A percentile compares a stretch with the other conserved stretches of the same genome.
Evolutionary conservation across 345 rosid species (phyloP).

Genomic region (Syzygium aqueum): DNA sequence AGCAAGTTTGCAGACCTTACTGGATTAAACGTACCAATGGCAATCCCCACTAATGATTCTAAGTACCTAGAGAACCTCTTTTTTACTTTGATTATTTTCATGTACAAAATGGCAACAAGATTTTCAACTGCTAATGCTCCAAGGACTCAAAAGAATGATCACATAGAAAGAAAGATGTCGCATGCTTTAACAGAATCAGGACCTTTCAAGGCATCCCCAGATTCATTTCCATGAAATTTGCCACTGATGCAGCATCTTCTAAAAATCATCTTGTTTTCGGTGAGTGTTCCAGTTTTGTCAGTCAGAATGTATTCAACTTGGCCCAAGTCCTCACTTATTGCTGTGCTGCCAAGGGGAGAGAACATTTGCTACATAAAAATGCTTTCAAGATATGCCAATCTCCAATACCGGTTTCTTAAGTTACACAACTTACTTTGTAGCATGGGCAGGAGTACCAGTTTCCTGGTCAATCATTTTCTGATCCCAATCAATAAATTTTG

Average conservation of each 20-base stretch:
- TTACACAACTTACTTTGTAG: constrained; percentile 72
- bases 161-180: background rate
- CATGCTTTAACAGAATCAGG: constrained; percentile 1
- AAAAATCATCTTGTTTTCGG: constrained; percentile 94
- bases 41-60: background rate
- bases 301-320: constrained; percentile 99
- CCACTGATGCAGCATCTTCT: constrained; percentile 91
- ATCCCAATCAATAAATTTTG: constrained; percentile 95
- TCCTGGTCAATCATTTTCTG: constrained; percentile 79
- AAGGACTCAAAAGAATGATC: background rate
- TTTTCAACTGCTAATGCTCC: background rate
- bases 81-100: background rate
- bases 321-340: constrained; percentile 99
- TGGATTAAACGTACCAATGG: background rate
- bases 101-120: background rate
- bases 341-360: constrained; percentile 86
- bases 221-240: constrained; percentile 74
- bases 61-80: background rate
- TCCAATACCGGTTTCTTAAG: background rate
- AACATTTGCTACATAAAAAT: constrained; percentile 7
- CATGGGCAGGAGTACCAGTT: constrained; percentile 69
- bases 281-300: constrained; percentile 96
- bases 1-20: background rate
- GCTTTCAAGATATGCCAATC: background rate
- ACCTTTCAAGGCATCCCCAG: constrained; percentile 96